These are phyloP conservation scores for Myxozyma udenii DNA, from an alignment of 805 yeast genomes.

Conservation along the genomic window DNA sequence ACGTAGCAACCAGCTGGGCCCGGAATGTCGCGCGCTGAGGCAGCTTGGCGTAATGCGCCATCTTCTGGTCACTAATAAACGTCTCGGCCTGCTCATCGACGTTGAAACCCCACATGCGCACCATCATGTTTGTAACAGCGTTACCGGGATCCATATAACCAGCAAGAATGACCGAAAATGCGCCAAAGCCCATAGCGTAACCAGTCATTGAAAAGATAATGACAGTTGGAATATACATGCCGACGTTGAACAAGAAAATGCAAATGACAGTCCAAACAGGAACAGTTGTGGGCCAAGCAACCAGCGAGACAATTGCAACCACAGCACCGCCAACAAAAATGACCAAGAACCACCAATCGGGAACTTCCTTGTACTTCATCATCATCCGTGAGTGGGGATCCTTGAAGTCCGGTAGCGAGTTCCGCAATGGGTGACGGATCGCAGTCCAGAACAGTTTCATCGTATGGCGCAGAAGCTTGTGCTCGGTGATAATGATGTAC, in stretches of 20 bases:
- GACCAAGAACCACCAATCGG: constrained; percentile 49
- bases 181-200: constrained; percentile 42
- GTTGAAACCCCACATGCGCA: constrained; percentile 54
- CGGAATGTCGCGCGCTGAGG: constrained; percentile 46
- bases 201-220: constrained; percentile 39
- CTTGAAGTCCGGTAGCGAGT: constrained; percentile 39
- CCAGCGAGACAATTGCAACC: constrained; percentile 44
- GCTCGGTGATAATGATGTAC: constrained; percentile 14
- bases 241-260: constrained; percentile 35
- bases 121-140: constrained; percentile 51
- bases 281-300: constrained; percentile 41
- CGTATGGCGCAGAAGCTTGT: constrained; percentile 38
- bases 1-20: constrained; percentile 32
- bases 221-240: constrained; percentile 37
- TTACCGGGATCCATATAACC: constrained; percentile 45
- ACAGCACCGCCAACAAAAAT: constrained; percentile 46
- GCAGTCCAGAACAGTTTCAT: constrained; percentile 29
- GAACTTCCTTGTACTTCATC: constrained; percentile 39
- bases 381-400: constrained; percentile 21
- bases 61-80: constrained; percentile 54
- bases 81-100: constrained; percentile 63
- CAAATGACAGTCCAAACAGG: constrained; percentile 34
- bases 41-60: constrained; percentile 50
- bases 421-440: constrained; percentile 29
- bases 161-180: constrained; percentile 27